These are phyloP conservation scores for Xerocomus potaroensis DNA, from an alignment of 768 basidiomycete species.

Conservation along the genomic window DNA sequence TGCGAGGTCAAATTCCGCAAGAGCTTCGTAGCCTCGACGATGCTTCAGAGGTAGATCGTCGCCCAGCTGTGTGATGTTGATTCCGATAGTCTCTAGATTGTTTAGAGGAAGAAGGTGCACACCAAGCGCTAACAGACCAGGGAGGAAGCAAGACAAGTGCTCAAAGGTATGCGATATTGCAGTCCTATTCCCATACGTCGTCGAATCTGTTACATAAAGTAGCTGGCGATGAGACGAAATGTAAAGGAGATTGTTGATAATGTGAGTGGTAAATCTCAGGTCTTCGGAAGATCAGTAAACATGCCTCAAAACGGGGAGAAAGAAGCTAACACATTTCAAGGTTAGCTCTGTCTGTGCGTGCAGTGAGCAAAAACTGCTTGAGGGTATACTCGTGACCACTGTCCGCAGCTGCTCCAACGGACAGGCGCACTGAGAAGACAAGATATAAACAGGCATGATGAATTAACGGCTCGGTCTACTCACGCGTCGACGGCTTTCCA, in stretches of 20 bases:
- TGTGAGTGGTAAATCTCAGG: constrained; percentile 55
- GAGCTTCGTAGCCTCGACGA: constrained; percentile 32
- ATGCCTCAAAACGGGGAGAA: neutral
- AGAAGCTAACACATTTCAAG: constrained; percentile 60
- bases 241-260: constrained; percentile 63
- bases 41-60: constrained; percentile 19
- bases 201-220: constrained; percentile 62
- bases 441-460: neutral
- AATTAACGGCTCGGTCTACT: constrained; percentile 16
- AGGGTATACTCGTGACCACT: constrained; percentile 77
- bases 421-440: constrained; percentile 35
- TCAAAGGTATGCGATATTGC: constrained; percentile 53
- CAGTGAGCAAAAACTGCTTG: constrained; percentile 68
- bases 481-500: constrained; percentile 46
- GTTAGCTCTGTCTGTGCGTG: constrained; percentile 52
- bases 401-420: constrained; percentile 65
- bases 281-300: constrained; percentile 36
- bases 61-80: constrained; percentile 40
- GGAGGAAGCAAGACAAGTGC: constrained; percentile 75
- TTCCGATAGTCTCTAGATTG: constrained; percentile 43
- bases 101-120: constrained; percentile 58
- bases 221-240: constrained; percentile 60
- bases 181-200: constrained; percentile 24
- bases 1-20: constrained; percentile 48
- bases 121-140: constrained; percentile 70